Base-by-base conservation (phyloP, 805 yeast genomes). In the Saccharomyces eubayanus region DNA sequence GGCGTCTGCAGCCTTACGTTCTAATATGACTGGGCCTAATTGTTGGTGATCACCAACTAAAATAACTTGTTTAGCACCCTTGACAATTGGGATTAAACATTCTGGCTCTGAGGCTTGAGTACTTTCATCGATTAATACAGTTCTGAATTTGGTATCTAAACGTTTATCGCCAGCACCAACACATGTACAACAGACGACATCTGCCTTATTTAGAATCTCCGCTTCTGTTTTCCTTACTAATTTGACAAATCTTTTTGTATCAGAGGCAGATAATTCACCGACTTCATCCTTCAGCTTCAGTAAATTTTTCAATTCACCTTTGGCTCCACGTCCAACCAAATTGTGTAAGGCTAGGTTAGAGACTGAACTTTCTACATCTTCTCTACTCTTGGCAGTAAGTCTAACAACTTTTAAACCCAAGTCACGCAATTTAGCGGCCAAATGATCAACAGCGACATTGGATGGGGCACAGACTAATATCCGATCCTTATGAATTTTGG, bases 11-110 rank as follows among this genome's bases (percentile, higher is more conserved):
- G 96, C 96, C 60, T 79, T 78, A 62, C 82, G 80, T 60, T 88
- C 89, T 53, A 88, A 70, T 49, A 92, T 85, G 27, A 90, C 95
- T 0, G 98, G 97, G 1, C 97, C 97, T 59, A 91, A 75, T 73
- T 91, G 98, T 72, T 89, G 92, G 71, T 92, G 97, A 69, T 91
- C 98, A 64, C 98, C 98, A 41, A 90, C 97, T 31, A 91, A 73
- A 48, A 91, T 81, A 6, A 90, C 89, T 66, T 91, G 97, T 65
- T 85, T 86, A 48, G 95, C 90, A 28, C 97, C 96, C 60, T 84
- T 86, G 2, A 86, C 89, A 41, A 91, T 80, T 11, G 98, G 97
- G 59, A 91, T 89, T 62, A 91, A 76, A 62, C 87, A 82, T 68
- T 90, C 96, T 1, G 97, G 96, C 68, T 91, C 98, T 0, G 92